Conservation (phyloP, 1,284 basidiomycete genomes). For the Malassezia brasiliensis region DNA sequence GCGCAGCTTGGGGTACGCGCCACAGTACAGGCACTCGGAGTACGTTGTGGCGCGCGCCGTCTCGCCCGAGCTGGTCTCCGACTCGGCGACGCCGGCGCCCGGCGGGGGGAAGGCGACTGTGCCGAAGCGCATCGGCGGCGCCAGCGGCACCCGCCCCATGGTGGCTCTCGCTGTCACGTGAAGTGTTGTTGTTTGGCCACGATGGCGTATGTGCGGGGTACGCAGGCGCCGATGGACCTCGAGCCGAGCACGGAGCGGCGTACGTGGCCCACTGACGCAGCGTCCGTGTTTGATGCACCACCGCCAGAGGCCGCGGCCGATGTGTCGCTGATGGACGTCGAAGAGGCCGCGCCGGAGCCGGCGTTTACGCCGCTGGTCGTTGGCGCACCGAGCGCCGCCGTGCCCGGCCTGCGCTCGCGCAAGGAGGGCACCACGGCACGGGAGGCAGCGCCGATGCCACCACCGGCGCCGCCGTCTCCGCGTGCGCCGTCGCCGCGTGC, state of each 20-base stretch:
- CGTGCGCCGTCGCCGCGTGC: no score
- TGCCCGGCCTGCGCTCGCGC: neutral
- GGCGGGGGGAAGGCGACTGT: conserved; percentile 26
- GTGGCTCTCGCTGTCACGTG: conserved; percentile 11
- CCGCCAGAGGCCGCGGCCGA: neutral
- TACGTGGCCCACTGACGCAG: conserved; percentile 1
- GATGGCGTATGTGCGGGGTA: conserved; percentile 22
- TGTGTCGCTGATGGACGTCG: conserved; percentile 18
- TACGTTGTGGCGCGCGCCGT: conserved; percentile 1
- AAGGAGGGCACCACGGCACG: neutral
- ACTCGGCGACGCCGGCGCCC: neutral
- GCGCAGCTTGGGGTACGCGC: conserved; percentile 39
- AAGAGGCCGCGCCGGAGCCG: conserved; percentile 26
- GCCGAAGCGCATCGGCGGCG: conserved; percentile 35
- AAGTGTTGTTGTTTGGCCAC: neutral
- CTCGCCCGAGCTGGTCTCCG: conserved; percentile 3
- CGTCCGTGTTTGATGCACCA: conserved; percentile 15
- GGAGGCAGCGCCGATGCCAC: no score
- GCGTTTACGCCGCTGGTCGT: conserved; percentile 2
- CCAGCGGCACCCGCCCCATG: conserved; percentile 19
- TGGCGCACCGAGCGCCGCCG: neutral
- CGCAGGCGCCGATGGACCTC: conserved; percentile 38
- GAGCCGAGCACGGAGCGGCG: neutral
- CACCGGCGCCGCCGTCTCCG: no score
- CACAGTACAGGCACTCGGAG: conserved; percentile 38